A percentile compares a stretch with the other conserved stretches of the same genome.
Conservation (phyloP, 192 early-diverging fungal species). For the Backusella macrospora region DNA sequence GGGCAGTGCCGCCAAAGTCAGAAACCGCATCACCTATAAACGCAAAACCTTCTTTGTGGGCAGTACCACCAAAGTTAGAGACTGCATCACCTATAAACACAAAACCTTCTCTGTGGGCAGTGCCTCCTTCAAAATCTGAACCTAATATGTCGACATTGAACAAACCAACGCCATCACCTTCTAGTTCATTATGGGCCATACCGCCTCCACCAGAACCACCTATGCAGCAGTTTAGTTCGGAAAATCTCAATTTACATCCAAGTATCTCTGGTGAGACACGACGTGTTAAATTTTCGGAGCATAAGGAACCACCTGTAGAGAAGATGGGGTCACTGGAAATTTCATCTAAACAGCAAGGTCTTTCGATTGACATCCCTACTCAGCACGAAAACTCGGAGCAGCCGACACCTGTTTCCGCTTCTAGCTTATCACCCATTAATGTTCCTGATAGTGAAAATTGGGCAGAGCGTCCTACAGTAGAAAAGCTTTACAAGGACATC, state of each 20-base stretch:
- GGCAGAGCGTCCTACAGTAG: constrained; percentile 65
- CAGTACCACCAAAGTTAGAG: constrained; percentile 20
- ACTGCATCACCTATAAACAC: neutral
- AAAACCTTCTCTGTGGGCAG: constrained; percentile 21
- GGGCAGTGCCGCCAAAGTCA: constrained; percentile 15
- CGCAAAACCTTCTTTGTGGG: constrained; percentile 18
- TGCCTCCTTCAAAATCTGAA: constrained; percentile 12
- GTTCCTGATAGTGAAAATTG: constrained; percentile 40
- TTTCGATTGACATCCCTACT: neutral
- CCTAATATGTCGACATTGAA: neutral
- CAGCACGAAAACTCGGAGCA: neutral
- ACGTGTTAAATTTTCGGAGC: constrained; percentile 8
- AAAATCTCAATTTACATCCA: constrained; percentile 19
- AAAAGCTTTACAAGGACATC: constrained; percentile 67
- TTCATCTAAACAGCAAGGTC: neutral
- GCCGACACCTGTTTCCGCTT: neutral
- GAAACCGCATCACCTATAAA: neutral
- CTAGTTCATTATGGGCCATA: neutral
- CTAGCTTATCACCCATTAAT: neutral
- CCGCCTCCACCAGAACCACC: neutral
- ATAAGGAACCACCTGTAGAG: neutral
- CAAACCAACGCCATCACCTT: constrained; percentile 8
- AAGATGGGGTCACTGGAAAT: neutral
- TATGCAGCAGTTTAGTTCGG: neutral
- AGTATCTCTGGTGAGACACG: constrained; percentile 14